These are phyloP conservation scores for Talaromyces sp. DNA, from an alignment of 2,329 filamentous ascomycete species.

Conservation along the genomic window DNA sequence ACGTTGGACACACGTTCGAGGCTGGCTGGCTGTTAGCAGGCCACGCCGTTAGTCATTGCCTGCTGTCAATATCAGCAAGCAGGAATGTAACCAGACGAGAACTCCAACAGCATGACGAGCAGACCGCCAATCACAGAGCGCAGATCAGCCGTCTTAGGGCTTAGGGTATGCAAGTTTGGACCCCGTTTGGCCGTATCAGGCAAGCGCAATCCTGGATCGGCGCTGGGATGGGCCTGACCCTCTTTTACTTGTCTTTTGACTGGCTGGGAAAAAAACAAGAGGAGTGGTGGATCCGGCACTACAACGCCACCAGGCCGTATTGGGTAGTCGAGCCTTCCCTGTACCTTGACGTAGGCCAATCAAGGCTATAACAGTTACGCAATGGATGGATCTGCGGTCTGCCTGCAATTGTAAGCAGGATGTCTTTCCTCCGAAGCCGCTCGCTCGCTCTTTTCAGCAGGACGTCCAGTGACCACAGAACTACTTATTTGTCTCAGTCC, in stretches of 20 bases:
- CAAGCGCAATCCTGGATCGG: background rate
- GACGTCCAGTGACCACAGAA: background rate
- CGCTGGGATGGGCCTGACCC: background rate
- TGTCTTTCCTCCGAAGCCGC: background rate
- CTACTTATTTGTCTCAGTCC: background rate
- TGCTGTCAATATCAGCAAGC: background rate
- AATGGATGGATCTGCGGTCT: slow-evolving; percentile 8
- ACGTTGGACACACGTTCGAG: background rate
- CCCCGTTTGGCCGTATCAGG: background rate
- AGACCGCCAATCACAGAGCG: background rate
- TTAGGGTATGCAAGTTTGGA: slow-evolving; percentile 2
- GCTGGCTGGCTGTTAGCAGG: background rate
- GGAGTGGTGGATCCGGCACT: background rate
- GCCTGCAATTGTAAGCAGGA: background rate
- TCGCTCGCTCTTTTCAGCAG: background rate
- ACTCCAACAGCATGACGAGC: background rate
- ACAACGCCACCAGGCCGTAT: background rate
- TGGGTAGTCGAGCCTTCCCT: background rate
- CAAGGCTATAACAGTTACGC: slow-evolving; percentile 1
- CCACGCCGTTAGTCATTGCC: background rate
- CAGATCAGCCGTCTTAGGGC: background rate
- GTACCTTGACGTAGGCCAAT: background rate
- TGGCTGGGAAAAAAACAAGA: background rate
- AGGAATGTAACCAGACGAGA: background rate
- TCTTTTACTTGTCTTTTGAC: background rate